These are phyloP conservation scores for Fusarium compactum DNA, from an alignment of 2,329 filamentous ascomycete genomes.

Conservation along the genomic window DNA sequence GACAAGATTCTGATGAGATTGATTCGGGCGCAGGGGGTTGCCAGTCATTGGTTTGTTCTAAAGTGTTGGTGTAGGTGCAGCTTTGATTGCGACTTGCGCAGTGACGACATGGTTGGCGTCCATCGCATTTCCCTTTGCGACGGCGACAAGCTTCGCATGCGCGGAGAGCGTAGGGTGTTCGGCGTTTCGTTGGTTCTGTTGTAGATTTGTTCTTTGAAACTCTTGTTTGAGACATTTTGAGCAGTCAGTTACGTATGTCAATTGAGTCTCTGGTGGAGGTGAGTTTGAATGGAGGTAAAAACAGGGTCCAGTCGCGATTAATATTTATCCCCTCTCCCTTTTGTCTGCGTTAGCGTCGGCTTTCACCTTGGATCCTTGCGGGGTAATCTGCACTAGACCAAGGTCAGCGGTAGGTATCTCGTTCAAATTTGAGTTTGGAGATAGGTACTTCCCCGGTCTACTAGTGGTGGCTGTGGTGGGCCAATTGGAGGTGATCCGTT, in stretches of 20 bases:
- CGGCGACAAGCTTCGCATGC: slow-evolving; percentile 28
- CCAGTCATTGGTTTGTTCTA: neutral
- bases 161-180: slow-evolving; percentile 23
- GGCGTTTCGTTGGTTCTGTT: slow-evolving; percentile 7
- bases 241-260: too few species aligned
- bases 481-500: neutral
- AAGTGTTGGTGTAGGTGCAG: neutral
- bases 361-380: slow-evolving; percentile 17
- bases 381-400: slow-evolving; percentile 9
- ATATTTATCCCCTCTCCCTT: neutral
- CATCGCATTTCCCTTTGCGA: slow-evolving; percentile 29
- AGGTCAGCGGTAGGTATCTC: slow-evolving; percentile 7
- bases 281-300: neutral
- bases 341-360: slow-evolving; percentile 5
- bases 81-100: slow-evolving; percentile 10
- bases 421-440: neutral
- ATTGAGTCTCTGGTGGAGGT: too few species aligned
- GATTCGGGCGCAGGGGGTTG: neutral
- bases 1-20: neutral
- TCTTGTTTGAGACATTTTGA: slow-evolving; percentile 17
- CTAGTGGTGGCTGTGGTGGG: too few species aligned
- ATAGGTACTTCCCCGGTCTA: neutral
- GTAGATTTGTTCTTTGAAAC: slow-evolving; percentile 12
- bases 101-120: slow-evolving; percentile 16
- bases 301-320: neutral